phyloP scores from a whole-genome alignment of 139 green algal species.

The Trebouxia sp. region DNA sequence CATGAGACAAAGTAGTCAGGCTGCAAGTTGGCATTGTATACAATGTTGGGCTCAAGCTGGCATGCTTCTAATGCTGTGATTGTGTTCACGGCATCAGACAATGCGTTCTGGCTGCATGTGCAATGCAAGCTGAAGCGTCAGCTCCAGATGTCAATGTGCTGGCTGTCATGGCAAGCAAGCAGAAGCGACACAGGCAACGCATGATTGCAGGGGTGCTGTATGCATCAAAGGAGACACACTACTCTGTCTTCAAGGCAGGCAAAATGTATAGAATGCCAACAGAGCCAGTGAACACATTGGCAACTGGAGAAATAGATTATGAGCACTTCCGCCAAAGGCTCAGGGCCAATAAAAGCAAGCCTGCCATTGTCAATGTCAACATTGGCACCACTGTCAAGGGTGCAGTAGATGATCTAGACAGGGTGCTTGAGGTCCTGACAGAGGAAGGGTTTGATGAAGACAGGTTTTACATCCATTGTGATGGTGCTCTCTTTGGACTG shows the following conservation, averaged over 20 bases:
- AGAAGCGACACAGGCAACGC: no score
- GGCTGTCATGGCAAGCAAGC: no score
- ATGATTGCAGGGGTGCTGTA: slow-evolving; percentile 80
- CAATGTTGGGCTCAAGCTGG: no score
- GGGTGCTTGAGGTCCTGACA: slow-evolving; percentile 59
- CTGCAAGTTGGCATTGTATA: no score
- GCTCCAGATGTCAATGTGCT: no score
- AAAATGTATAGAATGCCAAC: slow-evolving; percentile 96
- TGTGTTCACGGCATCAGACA: no score
- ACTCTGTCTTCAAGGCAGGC: slow-evolving; percentile 96
- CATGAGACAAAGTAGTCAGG: no score
- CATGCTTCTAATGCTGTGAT: no score
- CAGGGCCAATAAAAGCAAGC: slow-evolving; percentile 62
- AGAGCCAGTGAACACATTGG: slow-evolving; percentile 60
- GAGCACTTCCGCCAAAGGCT: slow-evolving; percentile 69
- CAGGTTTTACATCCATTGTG: slow-evolving; percentile 98
- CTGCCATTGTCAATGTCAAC: slow-evolving; percentile 98
- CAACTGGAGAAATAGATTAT: slow-evolving; percentile 94
- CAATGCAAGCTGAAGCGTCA: no score
- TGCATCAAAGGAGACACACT: slow-evolving; percentile 89
- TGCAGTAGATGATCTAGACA: slow-evolving; percentile 87
- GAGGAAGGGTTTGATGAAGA: slow-evolving; percentile 83
- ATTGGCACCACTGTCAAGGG: slow-evolving; percentile 95
- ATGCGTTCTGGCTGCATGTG: no score
- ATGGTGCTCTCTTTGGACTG: slow-evolving; percentile 90